These are phyloP conservation scores for Bidens hawaiensis DNA, from an alignment of 140 eudicot species.

Conservation along the genomic window DNA sequence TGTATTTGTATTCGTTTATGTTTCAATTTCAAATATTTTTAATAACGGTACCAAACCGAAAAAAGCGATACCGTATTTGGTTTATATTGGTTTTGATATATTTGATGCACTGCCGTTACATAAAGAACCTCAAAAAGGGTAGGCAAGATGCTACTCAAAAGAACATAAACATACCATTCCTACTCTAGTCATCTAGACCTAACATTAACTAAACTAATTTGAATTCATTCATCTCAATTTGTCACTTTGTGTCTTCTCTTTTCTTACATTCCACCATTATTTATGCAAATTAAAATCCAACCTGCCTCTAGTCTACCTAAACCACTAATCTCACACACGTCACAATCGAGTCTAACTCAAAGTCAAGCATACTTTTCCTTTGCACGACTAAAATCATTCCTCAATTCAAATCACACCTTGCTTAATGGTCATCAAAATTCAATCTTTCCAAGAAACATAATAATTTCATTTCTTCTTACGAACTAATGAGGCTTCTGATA, in stretches of 20 bases:
- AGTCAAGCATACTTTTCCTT: conserved; percentile 25
- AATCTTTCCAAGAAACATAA: conserved; percentile 13
- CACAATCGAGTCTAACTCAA: conserved; percentile 34
- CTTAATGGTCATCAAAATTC: background rate
- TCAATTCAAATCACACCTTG: conserved; percentile 17
- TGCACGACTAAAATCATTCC: conserved; percentile 3
- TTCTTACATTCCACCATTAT: conserved; percentile 2
- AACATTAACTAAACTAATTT: background rate
- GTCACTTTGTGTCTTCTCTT: background rate
- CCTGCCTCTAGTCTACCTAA: conserved; percentile 25
- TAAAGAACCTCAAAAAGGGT: no score
- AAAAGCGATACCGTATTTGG: no score
- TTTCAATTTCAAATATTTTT: no score
- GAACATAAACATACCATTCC: background rate
- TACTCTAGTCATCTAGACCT: background rate
- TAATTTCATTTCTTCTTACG: background rate
- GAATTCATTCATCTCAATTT: background rate
- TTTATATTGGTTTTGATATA: no score
- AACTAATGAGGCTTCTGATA: conserved; percentile 34
- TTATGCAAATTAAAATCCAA: conserved; percentile 13
- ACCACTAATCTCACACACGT: conserved; percentile 27
- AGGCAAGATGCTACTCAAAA: no score
- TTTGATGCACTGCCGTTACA: no score
- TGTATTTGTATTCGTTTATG: no score
- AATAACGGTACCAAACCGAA: no score